phyloP scores from a whole-genome alignment of 2,329 filamentous ascomycete genomes.

The Lasiodiplodia hormozganensis region DNA sequence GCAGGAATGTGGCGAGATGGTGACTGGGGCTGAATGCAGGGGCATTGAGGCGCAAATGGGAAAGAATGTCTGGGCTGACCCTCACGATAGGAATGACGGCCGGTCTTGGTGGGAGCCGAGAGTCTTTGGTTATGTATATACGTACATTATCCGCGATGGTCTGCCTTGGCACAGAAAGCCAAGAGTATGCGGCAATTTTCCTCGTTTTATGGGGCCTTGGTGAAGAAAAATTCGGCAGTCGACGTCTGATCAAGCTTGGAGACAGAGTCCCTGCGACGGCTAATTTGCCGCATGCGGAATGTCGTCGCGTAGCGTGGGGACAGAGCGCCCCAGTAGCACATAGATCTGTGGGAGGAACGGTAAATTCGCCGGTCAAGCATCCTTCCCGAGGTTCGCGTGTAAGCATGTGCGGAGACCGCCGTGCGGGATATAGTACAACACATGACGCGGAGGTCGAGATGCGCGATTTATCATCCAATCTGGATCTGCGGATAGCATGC shows the following conservation, averaged over 20 bases:
- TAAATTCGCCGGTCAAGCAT: neutral
- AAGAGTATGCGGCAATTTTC: too few species aligned
- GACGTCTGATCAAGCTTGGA: neutral
- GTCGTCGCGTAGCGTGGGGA: neutral
- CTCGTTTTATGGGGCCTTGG: too few species aligned
- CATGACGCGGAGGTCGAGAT: neutral
- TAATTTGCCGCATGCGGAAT: neutral
- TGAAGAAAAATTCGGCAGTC: neutral
- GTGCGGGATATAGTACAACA: neutral
- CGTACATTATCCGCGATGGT: too few species aligned
- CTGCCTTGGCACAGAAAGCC: too few species aligned
- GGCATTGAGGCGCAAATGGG: too few species aligned
- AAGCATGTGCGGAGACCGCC: neutral
- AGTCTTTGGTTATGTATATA: too few species aligned
- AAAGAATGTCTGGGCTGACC: too few species aligned
- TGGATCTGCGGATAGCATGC: neutral
- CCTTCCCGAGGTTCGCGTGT: neutral
- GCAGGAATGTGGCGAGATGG: too few species aligned
- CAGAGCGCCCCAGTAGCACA: neutral
- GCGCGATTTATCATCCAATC: slow-evolving; percentile 23
- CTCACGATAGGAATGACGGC: too few species aligned
- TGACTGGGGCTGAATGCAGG: too few species aligned
- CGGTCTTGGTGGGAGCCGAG: too few species aligned
- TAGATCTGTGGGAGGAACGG: neutral
- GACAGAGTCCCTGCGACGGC: neutral